These are phyloP conservation scores for Rhododendron simsii DNA, from an alignment of 148 eudicot genomes.

Conservation along the genomic window DNA sequence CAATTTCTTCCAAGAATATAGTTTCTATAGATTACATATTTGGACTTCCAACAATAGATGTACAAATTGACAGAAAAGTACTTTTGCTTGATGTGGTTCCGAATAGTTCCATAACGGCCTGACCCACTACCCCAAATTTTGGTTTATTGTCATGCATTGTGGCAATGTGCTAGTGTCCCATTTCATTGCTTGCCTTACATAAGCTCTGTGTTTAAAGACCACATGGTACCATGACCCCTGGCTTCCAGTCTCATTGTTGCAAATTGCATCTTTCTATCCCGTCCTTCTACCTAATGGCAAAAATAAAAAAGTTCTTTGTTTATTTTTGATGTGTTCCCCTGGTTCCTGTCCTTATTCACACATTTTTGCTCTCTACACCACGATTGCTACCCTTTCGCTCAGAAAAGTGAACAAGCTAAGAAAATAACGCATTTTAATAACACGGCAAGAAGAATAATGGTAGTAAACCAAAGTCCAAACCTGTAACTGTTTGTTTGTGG, in stretches of 20 bases:
- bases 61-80: neutral
- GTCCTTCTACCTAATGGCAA: neutral
- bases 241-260: neutral
- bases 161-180: neutral
- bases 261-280: neutral
- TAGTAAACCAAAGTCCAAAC: slow-evolving; percentile 26
- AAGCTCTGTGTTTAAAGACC: neutral
- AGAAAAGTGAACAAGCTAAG: neutral
- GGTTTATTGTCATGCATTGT: neutral
- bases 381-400: neutral
- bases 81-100: neutral
- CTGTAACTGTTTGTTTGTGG: slow-evolving; percentile 79
- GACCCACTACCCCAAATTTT: neutral
- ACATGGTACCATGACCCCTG: neutral
- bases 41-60: neutral
- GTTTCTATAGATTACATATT: neutral
- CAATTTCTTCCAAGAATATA: neutral
- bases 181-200: neutral
- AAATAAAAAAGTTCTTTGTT: neutral
- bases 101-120: neutral
- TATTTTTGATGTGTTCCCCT: neutral
- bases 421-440: neutral
- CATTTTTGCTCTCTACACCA: neutral
- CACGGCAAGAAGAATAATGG: neutral
- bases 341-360: neutral